Base-by-base conservation (phyloP, 169 alveolate genomes). In the Amoebophrya sp. region DNA sequence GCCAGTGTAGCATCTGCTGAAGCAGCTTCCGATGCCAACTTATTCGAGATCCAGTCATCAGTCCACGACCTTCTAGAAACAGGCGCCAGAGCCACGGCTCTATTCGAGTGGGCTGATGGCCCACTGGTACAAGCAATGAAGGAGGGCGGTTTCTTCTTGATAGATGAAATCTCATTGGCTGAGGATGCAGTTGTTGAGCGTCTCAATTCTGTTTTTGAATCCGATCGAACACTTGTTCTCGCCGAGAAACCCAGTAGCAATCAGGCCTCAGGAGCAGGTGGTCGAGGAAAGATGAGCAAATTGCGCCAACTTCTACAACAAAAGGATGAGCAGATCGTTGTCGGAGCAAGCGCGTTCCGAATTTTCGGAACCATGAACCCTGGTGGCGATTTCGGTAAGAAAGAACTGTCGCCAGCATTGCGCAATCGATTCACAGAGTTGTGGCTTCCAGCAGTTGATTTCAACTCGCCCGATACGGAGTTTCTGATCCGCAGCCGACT, bases 281-380 rank as follows among this genome's bases (percentile, higher is more conserved):
- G 77, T 53, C n/a, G 77, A 23, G 77, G 77, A 53, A 23, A 14
- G n/a, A 10, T 14, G 77, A 10, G 77, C 77, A 10, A 23, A 53
- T 53, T 23, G n/a, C n/a, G 23, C n/a, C 10, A 53, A 53, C 24
- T 53, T 24, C 24, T 53, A 12, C 24, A 12, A 24, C n/a, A 24
- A 24, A 29, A 23, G 89, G 89, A 29, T 12, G 12, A 26, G 89
- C 1, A 0, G 12, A 26, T 18, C 2, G 39, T 76, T 18, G 95
- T 94, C 78, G 99, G 99, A 6, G 96, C 96, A 92, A 95, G 95
- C 38, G 95, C 96, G 76, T 99, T 99, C 94, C 95, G 98, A 36
- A 95, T 99, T 41, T 96, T 98, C 78, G 99, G 99, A n/a, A 99
- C 99, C 29, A 99, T 99, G 99, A 99, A 99, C 94, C 99, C 99